These are phyloP conservation scores for Trichoderma arundinaceum DNA, from an alignment of 2,329 filamentous ascomycete genomes.

Conservation along the genomic window DNA sequence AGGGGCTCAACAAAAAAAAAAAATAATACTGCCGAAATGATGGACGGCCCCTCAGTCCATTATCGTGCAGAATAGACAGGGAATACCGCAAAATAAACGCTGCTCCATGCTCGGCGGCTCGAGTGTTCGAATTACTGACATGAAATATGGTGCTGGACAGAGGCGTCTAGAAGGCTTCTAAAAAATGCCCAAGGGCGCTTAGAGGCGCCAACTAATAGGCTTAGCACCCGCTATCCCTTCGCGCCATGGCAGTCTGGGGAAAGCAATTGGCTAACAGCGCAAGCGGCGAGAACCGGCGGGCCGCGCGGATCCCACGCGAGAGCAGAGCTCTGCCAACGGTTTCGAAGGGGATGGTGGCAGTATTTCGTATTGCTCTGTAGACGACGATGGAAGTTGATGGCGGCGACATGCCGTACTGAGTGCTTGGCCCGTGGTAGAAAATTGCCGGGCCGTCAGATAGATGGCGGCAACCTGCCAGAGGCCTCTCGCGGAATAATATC, in stretches of 20 bases:
- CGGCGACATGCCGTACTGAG: background rate
- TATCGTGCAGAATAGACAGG: slow-evolving; percentile 1
- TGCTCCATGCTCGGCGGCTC: background rate
- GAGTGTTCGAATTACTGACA: background rate
- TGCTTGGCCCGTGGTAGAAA: background rate
- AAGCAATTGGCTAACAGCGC: slow-evolving; percentile 14
- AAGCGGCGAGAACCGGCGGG: slow-evolving; percentile 11
- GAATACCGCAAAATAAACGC: background rate
- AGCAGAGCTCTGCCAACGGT: background rate
- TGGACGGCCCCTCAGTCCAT: background rate
- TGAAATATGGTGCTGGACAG: background rate
- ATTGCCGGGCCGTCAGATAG: background rate
- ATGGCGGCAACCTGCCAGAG: background rate
- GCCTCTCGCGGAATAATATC: slow-evolving; percentile 6
- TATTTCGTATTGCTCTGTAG: background rate
- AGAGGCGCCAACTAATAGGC: background rate
- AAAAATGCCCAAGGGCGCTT: background rate
- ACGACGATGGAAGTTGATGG: background rate
- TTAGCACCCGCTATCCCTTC: slow-evolving; percentile 1
- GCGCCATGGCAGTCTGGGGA: slow-evolving; percentile 5
- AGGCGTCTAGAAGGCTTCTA: slow-evolving; percentile 19
- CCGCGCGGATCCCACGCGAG: slow-evolving; percentile 20
- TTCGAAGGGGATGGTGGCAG: background rate
- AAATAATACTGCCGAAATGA: slow-evolving; percentile 19
- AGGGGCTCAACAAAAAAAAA: slow-evolving; percentile 29